phyloP scores from a whole-genome alignment of 257 asterid genomes.

The Ballota nigra region DNA sequence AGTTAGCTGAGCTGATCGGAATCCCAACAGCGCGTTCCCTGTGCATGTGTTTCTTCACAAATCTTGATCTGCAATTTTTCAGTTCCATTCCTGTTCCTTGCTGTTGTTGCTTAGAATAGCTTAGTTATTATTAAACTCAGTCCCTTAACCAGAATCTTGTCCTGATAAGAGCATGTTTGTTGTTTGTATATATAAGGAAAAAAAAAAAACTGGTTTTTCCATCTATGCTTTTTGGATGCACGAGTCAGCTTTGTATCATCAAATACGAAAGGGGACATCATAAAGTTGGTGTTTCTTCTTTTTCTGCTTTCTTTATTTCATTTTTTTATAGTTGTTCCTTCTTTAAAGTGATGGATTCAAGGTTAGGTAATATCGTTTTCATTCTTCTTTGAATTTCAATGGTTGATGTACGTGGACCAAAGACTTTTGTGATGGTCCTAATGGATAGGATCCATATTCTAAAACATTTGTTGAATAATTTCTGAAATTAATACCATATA shows the following conservation, averaged over 20 bases:
- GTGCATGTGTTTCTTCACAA: conserved; percentile 20
- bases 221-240: conserved; percentile 8
- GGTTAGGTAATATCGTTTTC: neutral
- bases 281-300: conserved; percentile 16
- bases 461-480: neutral
- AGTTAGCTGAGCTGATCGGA: conserved; percentile 32
- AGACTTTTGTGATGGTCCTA: neutral
- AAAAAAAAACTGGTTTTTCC: neutral
- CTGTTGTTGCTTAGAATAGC: neutral
- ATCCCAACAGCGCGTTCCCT: conserved; percentile 29
- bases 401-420: conserved; percentile 12
- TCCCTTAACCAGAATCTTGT: neutral
- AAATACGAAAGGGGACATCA: neutral
- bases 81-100: conserved; percentile 23
- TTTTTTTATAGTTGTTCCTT: neutral
- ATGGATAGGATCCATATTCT: neutral
- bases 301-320: neutral
- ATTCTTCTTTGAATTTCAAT: neutral
- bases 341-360: conserved; percentile 7
- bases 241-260: conserved; percentile 25
- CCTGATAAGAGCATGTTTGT: conserved; percentile 1
- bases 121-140: neutral
- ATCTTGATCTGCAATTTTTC: conserved; percentile 19
- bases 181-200: conserved; percentile 16
- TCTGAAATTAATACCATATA: neutral